Evolutionary conservation across 345 rosid species (phyloP).

Genomic region (Excoecaria agallocha): DNA sequence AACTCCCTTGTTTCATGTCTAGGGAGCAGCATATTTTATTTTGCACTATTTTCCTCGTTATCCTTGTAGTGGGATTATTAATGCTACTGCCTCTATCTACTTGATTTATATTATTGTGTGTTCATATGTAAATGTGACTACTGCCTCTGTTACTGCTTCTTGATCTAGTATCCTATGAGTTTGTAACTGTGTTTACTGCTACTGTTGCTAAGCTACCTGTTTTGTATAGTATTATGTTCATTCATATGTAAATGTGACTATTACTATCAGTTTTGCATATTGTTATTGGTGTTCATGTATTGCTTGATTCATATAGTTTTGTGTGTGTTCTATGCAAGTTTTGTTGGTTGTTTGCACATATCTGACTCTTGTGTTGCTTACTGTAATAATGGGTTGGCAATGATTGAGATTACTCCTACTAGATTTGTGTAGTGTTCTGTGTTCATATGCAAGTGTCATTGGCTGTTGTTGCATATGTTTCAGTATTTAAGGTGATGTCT

Average conservation of each 20-base stretch:
- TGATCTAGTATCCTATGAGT: no score
- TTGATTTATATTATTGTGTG: not conserved
- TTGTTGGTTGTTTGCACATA: not conserved
- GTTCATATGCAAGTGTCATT: not conserved
- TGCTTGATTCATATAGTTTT: no score
- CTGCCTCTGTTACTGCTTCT: no score
- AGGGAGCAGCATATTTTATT: not conserved
- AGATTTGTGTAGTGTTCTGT: no score
- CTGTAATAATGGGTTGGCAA: not conserved
- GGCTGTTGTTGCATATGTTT: not conserved
- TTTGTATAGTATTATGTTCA: no score
- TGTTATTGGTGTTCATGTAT: no score
- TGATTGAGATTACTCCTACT: not conserved
- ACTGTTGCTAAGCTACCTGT: no score
- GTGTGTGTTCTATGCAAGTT: not conserved
- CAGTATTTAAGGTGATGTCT: not conserved
- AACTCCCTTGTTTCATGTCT: slow-evolving; percentile 9
- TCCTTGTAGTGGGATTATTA: not conserved
- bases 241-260: no score
- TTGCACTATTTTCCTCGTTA: not conserved
- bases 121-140: no score
- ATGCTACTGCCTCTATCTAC: not conserved
- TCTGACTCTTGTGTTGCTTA: not conserved
- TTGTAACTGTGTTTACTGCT: no score
- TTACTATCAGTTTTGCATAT: no score